Evolutionary conservation across 768 basidiomycete genomes (phyloP).

Genomic region (Amanita rimosa): DNA sequence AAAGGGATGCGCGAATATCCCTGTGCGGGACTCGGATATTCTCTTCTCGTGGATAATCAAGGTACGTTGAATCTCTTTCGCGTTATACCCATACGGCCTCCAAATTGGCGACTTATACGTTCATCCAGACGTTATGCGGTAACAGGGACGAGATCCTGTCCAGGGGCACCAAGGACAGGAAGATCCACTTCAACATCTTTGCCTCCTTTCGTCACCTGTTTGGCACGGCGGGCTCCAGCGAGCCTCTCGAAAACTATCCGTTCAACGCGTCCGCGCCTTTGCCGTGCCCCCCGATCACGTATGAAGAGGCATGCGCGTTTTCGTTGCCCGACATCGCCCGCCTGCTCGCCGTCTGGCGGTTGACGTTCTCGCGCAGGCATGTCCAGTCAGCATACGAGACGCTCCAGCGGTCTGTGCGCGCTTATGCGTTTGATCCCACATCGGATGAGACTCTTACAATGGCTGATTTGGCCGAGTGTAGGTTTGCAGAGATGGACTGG

Average conservation of each 20-base stretch:
- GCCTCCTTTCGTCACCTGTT: neutral
- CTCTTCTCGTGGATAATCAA: conserved; percentile 1
- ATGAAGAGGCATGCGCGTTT: conserved; percentile 19
- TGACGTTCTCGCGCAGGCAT: conserved; percentile 4
- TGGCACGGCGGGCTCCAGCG: neutral
- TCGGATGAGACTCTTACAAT: conserved; percentile 1
- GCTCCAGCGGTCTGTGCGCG: neutral
- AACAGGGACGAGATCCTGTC: neutral
- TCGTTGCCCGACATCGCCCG: conserved; percentile 18
- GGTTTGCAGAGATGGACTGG: conserved; percentile 6
- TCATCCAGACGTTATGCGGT: neutral
- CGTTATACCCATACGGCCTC: too few relatives aligned
- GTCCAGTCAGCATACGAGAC: neutral
- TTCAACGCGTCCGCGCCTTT: conserved; percentile 22
- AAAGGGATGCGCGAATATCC: neutral
- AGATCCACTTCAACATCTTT: neutral
- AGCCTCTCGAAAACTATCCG: conserved; percentile 6
- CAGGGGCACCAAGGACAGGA: neutral
- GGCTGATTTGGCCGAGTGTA: neutral
- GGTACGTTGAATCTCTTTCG: neutral
- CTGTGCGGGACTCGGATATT: neutral
- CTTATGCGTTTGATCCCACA: neutral
- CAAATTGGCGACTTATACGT: neutral
- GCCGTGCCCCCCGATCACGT: conserved; percentile 27
- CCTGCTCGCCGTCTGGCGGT: conserved; percentile 12